Base-by-base conservation (phyloP, 345 rosid genomes). In the Populus deltoides region DNA sequence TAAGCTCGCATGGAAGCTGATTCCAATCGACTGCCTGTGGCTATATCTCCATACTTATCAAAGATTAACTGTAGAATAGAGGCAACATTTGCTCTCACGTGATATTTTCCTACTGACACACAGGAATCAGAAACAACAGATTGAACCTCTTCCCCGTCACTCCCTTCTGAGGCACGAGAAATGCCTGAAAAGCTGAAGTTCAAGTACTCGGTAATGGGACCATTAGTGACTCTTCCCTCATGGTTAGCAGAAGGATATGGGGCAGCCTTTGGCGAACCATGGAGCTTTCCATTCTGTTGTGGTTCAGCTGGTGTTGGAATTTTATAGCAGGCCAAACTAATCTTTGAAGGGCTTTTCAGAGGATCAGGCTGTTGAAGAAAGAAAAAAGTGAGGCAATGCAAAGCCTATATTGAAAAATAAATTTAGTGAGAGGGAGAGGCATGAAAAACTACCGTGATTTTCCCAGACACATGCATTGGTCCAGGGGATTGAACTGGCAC, bases 31-130 rank as follows among this genome's bases (percentile, higher is more conserved):
- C 92, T 92, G 65, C 90, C 88, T 70, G 93, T 92, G 2, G 97
- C 96, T 49, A 94, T 90, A 73, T 94, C 97, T 67, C 98, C 98
- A 47, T 91, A 86, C 72, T 87, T 94, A 63, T 86, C 83, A 0
- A 94, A 38, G 81, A 94, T 89, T 17, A 79, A 76, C 70, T 85
- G 86, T 49, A 94, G 89, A 73, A 81, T 86, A 18, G 88, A 77
- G 33, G 94, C 86, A 43, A 88, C 75, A 74, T 86, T 86, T 59
- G 86, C 80, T 70, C 87, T 81, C 81, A 94, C 97, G 33, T 85
- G 90, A 87, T 94, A 91, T 78, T 89, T 89, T 67, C 91, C 96
- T 0, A 92, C 92, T 0, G 92, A 77, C 27, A 91, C 96, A 68
- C 88, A 85, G 33, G 91, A 83, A 81, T 93, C 97, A 0, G 97